Conservation (phyloP, 2,329 filamentous ascomycete species). For the Beauveria sp. region DNA sequence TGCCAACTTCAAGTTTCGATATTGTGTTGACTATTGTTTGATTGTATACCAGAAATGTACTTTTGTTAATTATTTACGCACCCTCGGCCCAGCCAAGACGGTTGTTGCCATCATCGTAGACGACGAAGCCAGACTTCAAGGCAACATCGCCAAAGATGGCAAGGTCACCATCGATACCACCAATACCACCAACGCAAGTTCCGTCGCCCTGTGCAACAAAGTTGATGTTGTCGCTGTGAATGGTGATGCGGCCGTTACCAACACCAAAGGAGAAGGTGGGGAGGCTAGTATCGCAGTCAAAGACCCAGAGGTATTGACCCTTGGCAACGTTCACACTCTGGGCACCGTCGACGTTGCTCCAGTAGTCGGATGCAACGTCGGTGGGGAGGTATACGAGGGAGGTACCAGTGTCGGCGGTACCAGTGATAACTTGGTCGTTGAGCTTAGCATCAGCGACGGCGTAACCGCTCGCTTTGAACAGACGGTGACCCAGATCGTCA, state of each 20-base stretch:
- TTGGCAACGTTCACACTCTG: background rate
- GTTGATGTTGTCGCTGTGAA: constrained; percentile 20
- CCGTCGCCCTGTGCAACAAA: background rate
- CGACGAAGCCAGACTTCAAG: constrained; percentile 53
- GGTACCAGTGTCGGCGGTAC: constrained; percentile 53
- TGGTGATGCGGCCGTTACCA: constrained; percentile 47
- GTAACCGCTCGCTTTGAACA: constrained; percentile 18
- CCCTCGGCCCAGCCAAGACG: constrained; percentile 30
- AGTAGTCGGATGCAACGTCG: constrained; percentile 41
- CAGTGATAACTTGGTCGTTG: constrained; percentile 32
- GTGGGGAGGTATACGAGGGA: constrained; percentile 53
- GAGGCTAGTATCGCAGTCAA: constrained; percentile 34
- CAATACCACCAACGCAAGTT: constrained; percentile 60
- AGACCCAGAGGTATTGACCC: constrained; percentile 19
- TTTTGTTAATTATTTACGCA: background rate
- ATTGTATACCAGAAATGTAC: background rate
- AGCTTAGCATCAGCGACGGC: constrained; percentile 14
- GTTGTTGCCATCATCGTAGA: constrained; percentile 47
- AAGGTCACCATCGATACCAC: constrained; percentile 36
- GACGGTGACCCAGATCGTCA: constrained; percentile 58
- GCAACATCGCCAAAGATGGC: constrained; percentile 59
- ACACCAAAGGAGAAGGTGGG: constrained; percentile 48
- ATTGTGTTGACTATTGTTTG: background rate
- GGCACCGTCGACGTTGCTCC: constrained; percentile 18
- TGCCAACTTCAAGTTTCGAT: background rate